Base-by-base conservation (phyloP, 2,329 filamentous ascomycete species). In the Pestalotiopsis fici region DNA sequence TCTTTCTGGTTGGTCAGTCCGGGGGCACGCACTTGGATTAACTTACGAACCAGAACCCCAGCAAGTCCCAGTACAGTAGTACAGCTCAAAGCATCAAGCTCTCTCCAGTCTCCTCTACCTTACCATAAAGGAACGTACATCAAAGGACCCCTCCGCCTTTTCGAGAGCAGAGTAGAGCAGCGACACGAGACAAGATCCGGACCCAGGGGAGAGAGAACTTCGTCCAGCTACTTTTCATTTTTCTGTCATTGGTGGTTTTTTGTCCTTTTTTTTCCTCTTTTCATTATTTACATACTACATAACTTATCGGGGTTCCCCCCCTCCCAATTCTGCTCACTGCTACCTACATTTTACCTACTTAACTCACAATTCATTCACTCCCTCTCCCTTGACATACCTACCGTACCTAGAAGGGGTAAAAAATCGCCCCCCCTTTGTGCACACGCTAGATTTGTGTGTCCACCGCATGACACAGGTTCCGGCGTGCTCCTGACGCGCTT, bases 1-100 rank as follows among this genome's bases (percentile, higher is more conserved):
- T 56, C n/a, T 27, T 66, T 66, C 55, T 61, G 57, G 64, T 66
- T 66, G 64, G 64, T 66, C 56, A 56, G 37, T 7, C 64, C 37
- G 27, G 54, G 43, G 43, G 59, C 31, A n/a, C 35, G 21, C 50
- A 59, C 31, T 28, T 59, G 23, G 31, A 11, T 35, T 7, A 35
- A 35, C 31, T 47, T 21, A 55, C 43, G 28, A 37, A 60, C 27
- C 57, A 35, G 31, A 35, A 35, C 57, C 57, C 57, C 27, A 31
- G 27, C 28, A 27, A 60, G 43, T 18, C 43, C 43, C 43, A 50
- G 43, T 21, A n/a, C 43, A 50, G 43, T 21, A 50, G 43, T 35
- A 35, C 31, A 35, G 31, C 31, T 35, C 31, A 35, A 35, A 50
- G 43, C 43, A 60, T 60, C n/a, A 27, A 39, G 18, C 57, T 54